A percentile compares a stretch with the other conserved stretches of the same genome.
These are phyloP conservation scores for Podila epigama DNA, from an alignment of 192 early-diverging fungal species.

Conservation along the genomic window DNA sequence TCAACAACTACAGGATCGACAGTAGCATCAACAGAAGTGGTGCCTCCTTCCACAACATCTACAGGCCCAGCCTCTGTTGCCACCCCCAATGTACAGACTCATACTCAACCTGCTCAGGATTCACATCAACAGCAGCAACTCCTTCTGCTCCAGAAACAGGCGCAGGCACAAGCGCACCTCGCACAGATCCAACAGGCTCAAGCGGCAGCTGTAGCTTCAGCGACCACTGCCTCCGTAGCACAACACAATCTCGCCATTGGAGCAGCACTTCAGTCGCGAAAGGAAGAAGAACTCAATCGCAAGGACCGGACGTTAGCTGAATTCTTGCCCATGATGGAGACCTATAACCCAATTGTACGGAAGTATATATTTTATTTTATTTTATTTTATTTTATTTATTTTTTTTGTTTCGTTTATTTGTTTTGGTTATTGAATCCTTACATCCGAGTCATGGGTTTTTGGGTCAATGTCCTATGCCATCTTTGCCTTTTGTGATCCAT, in stretches of 20 bases:
- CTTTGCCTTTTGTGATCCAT: not conserved
- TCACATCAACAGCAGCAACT: conserved; percentile 10
- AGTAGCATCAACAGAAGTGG: not conserved
- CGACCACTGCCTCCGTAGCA: conserved; percentile 11
- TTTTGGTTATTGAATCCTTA: too few species aligned
- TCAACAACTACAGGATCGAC: not conserved
- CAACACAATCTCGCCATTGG: conserved; percentile 31
- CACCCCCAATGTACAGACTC: not conserved
- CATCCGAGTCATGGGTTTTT: not conserved
- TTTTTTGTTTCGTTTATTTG: too few species aligned
- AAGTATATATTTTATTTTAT: not conserved
- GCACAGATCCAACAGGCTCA: not conserved
- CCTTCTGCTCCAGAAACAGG: conserved; percentile 7
- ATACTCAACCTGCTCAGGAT: conserved; percentile 7
- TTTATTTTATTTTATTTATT: not conserved
- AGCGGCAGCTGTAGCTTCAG: not conserved
- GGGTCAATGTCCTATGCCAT: not conserved
- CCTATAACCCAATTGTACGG: conserved; percentile 82
- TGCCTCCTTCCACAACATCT: not conserved
- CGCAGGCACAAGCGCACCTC: not conserved
- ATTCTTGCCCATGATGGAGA: conserved; percentile 88
- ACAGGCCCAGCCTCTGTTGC: not conserved
- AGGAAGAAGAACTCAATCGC: conserved; percentile 60
- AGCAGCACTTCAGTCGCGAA: conserved; percentile 40
- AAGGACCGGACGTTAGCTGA: conserved; percentile 84